These are phyloP conservation scores for Candida argentea DNA, from an alignment of 805 yeast species.

Conservation along the genomic window DNA sequence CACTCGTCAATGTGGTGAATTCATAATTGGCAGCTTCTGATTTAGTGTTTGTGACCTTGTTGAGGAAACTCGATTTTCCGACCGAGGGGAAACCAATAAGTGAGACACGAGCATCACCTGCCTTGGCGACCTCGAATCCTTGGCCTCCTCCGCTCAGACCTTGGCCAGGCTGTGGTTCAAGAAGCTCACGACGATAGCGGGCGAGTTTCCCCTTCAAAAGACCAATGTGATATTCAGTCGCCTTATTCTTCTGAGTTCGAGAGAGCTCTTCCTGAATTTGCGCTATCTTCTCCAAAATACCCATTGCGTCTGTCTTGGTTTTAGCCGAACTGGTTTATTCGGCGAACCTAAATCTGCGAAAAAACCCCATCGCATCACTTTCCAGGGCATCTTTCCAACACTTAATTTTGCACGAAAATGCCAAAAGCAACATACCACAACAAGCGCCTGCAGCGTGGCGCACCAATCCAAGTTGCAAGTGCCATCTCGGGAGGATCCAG, in stretches of 20 bases:
- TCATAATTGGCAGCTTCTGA: conserved; percentile 93
- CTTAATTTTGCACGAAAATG: not conserved
- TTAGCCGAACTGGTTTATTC: too few species aligned
- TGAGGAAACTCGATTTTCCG: conserved; percentile 85
- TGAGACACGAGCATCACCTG: conserved; percentile 94
- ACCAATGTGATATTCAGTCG: conserved; percentile 95
- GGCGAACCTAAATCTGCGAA: not conserved
- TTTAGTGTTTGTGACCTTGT: conserved; percentile 85
- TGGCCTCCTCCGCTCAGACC: conserved; percentile 67
- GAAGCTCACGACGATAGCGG: conserved; percentile 77
- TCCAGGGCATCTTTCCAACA: not conserved
- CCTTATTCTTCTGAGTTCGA: conserved; percentile 93
- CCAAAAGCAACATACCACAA: conserved; percentile 8
- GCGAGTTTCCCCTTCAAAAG: conserved; percentile 91
- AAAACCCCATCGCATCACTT: not conserved
- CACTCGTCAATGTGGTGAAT: conserved; percentile 92
- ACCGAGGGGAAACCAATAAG: conserved; percentile 96
- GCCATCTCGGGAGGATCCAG: conserved; percentile 28
- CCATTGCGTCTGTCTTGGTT: conserved; percentile 5
- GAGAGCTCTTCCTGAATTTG: conserved; percentile 90
- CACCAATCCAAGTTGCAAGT: conserved; percentile 18
- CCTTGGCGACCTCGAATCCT: conserved; percentile 89
- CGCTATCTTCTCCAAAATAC: conserved; percentile 56
- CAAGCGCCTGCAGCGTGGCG: conserved; percentile 10
- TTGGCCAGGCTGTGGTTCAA: conserved; percentile 80